phyloP scores from a whole-genome alignment of 345 rosid species.

The Acer yangbiense region DNA sequence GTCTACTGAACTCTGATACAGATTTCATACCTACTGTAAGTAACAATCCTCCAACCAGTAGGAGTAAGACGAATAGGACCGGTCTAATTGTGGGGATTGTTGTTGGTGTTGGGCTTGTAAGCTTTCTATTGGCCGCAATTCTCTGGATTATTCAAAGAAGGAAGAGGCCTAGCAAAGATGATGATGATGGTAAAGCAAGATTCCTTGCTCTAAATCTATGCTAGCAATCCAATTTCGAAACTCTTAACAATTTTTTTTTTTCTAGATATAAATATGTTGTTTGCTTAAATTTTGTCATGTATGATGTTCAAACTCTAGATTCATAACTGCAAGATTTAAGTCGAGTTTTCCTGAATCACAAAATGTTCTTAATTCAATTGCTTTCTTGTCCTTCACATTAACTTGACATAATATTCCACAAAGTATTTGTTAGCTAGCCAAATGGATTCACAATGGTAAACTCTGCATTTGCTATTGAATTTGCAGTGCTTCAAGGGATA shows the following conservation, averaged over 20 bases:
- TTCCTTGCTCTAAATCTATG: not conserved
- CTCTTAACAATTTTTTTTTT: not conserved
- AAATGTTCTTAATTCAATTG: not conserved
- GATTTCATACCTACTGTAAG: conserved; percentile 69
- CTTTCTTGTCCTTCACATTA: not conserved
- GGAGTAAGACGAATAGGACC: conserved; percentile 32
- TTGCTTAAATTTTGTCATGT: not conserved
- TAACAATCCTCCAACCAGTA: conserved; percentile 41
- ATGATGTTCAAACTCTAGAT: not conserved
- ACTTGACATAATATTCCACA: not conserved
- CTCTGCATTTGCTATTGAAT: not conserved
- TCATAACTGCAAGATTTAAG: no score
- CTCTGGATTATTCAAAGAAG: conserved; percentile 44
- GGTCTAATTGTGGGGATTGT: conserved; percentile 57
- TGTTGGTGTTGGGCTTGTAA: conserved; percentile 47
- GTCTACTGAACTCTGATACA: conserved; percentile 32
- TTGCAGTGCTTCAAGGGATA: conserved; percentile 29
- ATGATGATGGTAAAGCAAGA: conserved; percentile 51
- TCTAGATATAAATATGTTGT: not conserved
- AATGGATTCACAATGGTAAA: not conserved
- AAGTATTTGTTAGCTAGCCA: not conserved
- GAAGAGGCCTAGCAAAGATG: conserved; percentile 23
- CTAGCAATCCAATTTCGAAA: not conserved
- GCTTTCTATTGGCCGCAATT: conserved; percentile 32
- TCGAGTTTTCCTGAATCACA: not conserved